phyloP scores from a whole-genome alignment of 306 rosid genomes.

The Betula pendula region DNA sequence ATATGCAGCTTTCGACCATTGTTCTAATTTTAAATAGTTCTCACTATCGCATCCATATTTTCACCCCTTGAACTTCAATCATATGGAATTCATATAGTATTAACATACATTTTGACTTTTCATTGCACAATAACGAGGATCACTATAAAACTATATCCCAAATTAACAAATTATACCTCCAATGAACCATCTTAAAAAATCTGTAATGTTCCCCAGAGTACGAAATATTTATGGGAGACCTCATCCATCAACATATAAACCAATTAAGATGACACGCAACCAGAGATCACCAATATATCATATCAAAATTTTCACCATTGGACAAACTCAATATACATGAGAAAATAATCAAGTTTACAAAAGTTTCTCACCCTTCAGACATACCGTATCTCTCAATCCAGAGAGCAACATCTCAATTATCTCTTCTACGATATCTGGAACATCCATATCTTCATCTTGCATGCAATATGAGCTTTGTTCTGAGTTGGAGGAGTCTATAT shows the following conservation, averaged over 20 bases:
- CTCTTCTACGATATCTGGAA: slow-evolving; percentile 92
- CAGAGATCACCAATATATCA: slow-evolving; percentile 1
- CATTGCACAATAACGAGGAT: background rate
- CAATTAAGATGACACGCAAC: slow-evolving; percentile 22
- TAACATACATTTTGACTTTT: background rate
- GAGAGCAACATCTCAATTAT: slow-evolving; percentile 87
- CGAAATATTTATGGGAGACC: slow-evolving; percentile 22
- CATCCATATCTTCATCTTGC: slow-evolving; percentile 85
- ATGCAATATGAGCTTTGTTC: slow-evolving; percentile 35
- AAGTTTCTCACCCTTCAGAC: slow-evolving; percentile 48
- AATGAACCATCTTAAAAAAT: slow-evolving; percentile 25
- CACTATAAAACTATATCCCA: background rate
- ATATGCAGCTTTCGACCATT: no score
- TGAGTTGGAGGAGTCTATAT: slow-evolving; percentile 33
- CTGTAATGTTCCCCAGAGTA: slow-evolving; percentile 11
- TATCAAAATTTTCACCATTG: slow-evolving; percentile 13
- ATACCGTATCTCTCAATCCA: slow-evolving; percentile 94
- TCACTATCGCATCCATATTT: background rate
- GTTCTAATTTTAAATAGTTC: no score
- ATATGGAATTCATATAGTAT: background rate
- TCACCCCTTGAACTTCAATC: background rate
- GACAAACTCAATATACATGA: slow-evolving; percentile 18
- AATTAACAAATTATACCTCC: slow-evolving; percentile 1
- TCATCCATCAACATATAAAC: slow-evolving; percentile 21
- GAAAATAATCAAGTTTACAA: slow-evolving; percentile 33